phyloP scores from a whole-genome alignment of 306 rosid species.

The Trifolium subterraneum region DNA sequence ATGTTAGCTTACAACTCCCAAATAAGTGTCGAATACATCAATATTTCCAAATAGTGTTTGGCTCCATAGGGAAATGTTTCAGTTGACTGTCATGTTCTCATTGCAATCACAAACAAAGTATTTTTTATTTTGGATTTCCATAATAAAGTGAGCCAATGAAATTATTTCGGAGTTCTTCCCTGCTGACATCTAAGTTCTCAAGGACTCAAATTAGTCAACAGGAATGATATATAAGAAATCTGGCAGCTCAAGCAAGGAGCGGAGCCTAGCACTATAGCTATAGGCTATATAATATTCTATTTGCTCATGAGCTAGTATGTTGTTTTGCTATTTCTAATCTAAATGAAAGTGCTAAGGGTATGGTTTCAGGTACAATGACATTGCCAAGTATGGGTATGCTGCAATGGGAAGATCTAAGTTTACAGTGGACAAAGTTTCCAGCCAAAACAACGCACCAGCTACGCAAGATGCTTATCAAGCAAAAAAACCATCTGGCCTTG shows the following conservation, averaged over 20 bases:
- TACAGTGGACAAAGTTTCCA: slow-evolving; percentile 44
- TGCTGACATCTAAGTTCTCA: too few species aligned
- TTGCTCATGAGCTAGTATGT: background rate
- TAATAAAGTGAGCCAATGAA: background rate
- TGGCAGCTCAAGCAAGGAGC: too few species aligned
- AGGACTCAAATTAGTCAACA: too few species aligned
- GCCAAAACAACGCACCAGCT: slow-evolving; percentile 50
- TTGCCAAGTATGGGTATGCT: slow-evolving; percentile 86
- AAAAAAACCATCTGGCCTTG: slow-evolving; percentile 72
- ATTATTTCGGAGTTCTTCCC: too few species aligned
- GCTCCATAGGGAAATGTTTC: background rate
- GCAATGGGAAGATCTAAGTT: slow-evolving; percentile 75
- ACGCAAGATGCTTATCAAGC: slow-evolving; percentile 45
- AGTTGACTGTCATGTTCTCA: background rate
- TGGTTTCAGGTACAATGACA: slow-evolving; percentile 85
- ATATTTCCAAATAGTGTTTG: slow-evolving; percentile 14
- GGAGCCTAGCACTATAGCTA: too few species aligned
- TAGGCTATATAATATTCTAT: too few species aligned
- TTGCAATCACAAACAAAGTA: slow-evolving; percentile 2
- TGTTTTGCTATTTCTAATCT: background rate
- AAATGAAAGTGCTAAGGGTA: slow-evolving; percentile 19
- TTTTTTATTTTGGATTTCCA: background rate
- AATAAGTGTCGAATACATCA: slow-evolving; percentile 1
- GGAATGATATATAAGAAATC: too few species aligned
- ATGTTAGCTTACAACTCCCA: slow-evolving; percentile 19